phyloP scores from a whole-genome alignment of 148 eudicot species.

The Chenopodium formosanum region DNA sequence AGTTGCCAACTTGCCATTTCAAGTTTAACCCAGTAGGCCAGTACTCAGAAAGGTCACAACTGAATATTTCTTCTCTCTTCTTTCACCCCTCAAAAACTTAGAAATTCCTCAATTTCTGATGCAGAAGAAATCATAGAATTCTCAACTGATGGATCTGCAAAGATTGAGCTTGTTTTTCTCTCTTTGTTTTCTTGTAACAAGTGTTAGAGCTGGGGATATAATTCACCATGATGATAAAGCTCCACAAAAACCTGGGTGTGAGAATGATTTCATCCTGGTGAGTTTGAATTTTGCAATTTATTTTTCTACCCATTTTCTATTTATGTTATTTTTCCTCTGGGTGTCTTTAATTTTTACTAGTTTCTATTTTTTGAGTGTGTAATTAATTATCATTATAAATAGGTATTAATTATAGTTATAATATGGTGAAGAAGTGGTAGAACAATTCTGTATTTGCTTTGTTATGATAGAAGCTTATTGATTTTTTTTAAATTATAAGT shows the following conservation, averaged over 20 bases:
- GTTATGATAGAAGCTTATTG: not conserved
- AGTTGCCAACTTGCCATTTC: not conserved
- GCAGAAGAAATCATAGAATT: conserved; percentile 4
- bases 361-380: not conserved
- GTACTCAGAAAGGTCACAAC: not conserved
- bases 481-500: too few species aligned
- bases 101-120: conserved; percentile 18
- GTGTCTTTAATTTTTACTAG: conserved; percentile 24
- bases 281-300: conserved; percentile 10
- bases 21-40: not conserved
- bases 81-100: too few species aligned
- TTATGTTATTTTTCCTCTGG: conserved; percentile 26
- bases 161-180: conserved; percentile 30
- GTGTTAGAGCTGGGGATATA: conserved; percentile 69
- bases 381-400: not conserved
- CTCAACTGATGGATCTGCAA: conserved; percentile 37
- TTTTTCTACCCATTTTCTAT: conserved; percentile 27
- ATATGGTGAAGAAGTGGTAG: not conserved
- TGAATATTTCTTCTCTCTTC: not conserved
- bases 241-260: conserved; percentile 88
- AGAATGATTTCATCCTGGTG: conserved; percentile 81
- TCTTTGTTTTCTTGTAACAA: conserved; percentile 23
- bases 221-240: conserved; percentile 68
- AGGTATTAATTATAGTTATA: not conserved
- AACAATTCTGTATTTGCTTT: not conserved